A percentile compares a stretch with the other conserved stretches of the same genome.
phyloP scores from a whole-genome alignment of 2,329 filamentous ascomycete genomes.

The Cercospora sp. region DNA sequence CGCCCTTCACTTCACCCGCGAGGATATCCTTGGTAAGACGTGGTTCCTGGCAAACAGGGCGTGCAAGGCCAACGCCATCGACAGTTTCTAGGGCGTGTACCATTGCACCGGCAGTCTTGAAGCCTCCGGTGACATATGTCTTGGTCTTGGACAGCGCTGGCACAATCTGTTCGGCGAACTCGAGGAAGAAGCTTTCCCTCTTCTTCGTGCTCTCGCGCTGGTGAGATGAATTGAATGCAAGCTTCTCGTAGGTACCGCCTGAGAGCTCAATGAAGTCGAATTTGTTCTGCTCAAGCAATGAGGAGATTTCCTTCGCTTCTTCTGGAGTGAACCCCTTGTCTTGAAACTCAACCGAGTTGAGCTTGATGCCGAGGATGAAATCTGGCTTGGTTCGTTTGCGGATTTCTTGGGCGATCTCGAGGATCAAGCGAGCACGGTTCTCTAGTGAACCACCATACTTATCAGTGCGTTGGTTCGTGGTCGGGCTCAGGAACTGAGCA shows the following conservation, averaged over 20 bases:
- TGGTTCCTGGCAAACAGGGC: conserved; percentile 56
- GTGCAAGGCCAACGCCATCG: conserved; percentile 61
- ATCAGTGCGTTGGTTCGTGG: conserved; percentile 48
- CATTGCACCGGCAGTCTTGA: conserved; percentile 60
- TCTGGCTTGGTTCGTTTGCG: conserved; percentile 41
- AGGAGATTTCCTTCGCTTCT: conserved; percentile 47
- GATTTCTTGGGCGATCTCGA: conserved; percentile 45
- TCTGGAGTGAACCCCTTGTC: conserved; percentile 54
- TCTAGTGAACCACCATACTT: conserved; percentile 47
- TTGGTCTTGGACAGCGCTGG: conserved; percentile 55
- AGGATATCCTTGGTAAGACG: conserved; percentile 50
- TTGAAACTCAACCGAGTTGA: conserved; percentile 60
- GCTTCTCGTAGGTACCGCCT: conserved; percentile 60
- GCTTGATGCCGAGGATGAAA: conserved; percentile 58
- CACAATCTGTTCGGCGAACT: conserved; percentile 59
- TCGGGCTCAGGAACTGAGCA: conserved; percentile 47
- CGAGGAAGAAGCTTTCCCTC: conserved; percentile 56
- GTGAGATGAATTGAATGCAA: conserved; percentile 54
- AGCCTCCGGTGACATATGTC: conserved; percentile 61
- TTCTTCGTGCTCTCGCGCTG: conserved; percentile 57
- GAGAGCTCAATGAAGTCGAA: conserved; percentile 62
- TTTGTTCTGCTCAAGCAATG: conserved; percentile 48
- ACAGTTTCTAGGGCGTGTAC: conserved; percentile 57
- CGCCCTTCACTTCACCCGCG: conserved; percentile 49
- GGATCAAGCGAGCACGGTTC: conserved; percentile 47